A percentile compares a stretch with the other conserved stretches of the same genome.
Evolutionary conservation across 2,329 filamentous ascomycete genomes (phyloP).

Genomic region (Coniochaeta pulveracea): DNA sequence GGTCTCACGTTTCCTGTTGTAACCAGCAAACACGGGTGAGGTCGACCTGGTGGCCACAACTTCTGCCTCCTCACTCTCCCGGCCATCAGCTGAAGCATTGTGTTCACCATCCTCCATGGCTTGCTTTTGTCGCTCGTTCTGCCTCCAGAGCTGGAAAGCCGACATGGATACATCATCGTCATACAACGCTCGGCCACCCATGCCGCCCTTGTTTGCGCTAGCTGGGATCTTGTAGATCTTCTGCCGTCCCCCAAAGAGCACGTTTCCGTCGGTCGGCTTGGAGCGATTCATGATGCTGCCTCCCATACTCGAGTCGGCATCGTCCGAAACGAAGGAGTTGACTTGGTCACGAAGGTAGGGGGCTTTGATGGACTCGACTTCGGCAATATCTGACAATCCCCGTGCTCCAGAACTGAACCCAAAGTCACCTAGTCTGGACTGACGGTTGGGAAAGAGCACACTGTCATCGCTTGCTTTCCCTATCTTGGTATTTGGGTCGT

Average conservation of each 20-base stretch:
- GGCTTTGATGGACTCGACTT: constrained; percentile 70
- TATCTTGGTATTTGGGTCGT: constrained; percentile 78
- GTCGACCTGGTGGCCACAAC: constrained; percentile 34
- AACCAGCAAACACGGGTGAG: constrained; percentile 49
- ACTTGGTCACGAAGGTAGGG: constrained; percentile 45
- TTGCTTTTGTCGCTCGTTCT: constrained; percentile 42
- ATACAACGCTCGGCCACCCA: constrained; percentile 62
- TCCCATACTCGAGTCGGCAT: constrained; percentile 50
- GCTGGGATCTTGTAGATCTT: constrained; percentile 83
- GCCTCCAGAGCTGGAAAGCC: constrained; percentile 68
- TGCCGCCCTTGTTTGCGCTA: constrained; percentile 35
- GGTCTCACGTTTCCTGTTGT: constrained; percentile 69
- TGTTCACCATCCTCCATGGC: constrained; percentile 27
- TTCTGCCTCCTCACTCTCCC: constrained; percentile 25
- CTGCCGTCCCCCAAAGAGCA: constrained; percentile 86
- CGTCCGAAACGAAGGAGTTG: constrained; percentile 56
- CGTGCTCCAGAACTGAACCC: constrained; percentile 33
- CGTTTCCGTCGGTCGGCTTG: constrained; percentile 80
- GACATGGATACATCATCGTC: constrained; percentile 79
- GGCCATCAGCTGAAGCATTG: constrained; percentile 22
- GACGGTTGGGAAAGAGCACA: constrained; percentile 71
- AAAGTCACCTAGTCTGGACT: constrained; percentile 67
- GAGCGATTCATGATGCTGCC: constrained; percentile 71
- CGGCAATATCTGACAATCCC: constrained; percentile 71
- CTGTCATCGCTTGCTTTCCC: constrained; percentile 95